A percentile compares a stretch with the other conserved stretches of the same genome.
Evolutionary conservation across 2,329 filamentous ascomycete species (phyloP).

Genomic region (Aspergillus costaricaensis): DNA sequence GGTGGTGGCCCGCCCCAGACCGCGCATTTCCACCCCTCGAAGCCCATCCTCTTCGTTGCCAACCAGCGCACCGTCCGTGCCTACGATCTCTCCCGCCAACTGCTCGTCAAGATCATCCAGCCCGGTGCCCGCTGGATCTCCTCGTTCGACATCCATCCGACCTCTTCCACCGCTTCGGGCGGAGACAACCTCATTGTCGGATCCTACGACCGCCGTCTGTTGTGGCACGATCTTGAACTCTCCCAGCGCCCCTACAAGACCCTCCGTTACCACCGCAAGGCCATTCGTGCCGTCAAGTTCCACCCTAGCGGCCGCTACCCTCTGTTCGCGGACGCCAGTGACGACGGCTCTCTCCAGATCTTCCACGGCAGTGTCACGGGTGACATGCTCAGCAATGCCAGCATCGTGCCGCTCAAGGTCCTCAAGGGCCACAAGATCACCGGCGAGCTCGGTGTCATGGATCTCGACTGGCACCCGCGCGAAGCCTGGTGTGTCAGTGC

Average conservation of each 20-base stretch:
- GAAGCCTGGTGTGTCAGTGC: slow-evolving; percentile 95
- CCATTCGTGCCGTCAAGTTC: slow-evolving; percentile 85
- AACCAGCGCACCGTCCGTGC: slow-evolving; percentile 90
- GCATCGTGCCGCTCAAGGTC: slow-evolving; percentile 94
- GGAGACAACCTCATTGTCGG: slow-evolving; percentile 94
- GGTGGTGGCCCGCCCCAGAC: slow-evolving; percentile 78
- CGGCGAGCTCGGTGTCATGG: slow-evolving; percentile 83
- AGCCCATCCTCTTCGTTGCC: slow-evolving; percentile 92
- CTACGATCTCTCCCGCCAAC: slow-evolving; percentile 89
- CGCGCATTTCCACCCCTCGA: slow-evolving; percentile 90
- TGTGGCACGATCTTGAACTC: slow-evolving; percentile 97
- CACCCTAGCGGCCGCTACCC: slow-evolving; percentile 76
- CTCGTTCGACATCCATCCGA: slow-evolving; percentile 85
- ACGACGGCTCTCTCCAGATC: slow-evolving; percentile 91
- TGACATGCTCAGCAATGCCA: slow-evolving; percentile 94
- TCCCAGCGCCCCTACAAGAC: slow-evolving; percentile 92
- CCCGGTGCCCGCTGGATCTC: slow-evolving; percentile 95
- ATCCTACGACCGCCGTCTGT: slow-evolving; percentile 86
- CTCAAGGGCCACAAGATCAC: slow-evolving; percentile 86
- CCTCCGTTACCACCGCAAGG: slow-evolving; percentile 88
- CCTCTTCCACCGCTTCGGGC: slow-evolving; percentile 84
- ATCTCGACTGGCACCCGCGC: slow-evolving; percentile 91
- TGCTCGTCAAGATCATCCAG: slow-evolving; percentile 88
- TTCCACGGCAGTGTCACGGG: slow-evolving; percentile 96
- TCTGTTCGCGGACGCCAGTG: slow-evolving; percentile 90